Base-by-base conservation (phyloP, 768 basidiomycete genomes). In the Kwoniella sp. region DNA sequence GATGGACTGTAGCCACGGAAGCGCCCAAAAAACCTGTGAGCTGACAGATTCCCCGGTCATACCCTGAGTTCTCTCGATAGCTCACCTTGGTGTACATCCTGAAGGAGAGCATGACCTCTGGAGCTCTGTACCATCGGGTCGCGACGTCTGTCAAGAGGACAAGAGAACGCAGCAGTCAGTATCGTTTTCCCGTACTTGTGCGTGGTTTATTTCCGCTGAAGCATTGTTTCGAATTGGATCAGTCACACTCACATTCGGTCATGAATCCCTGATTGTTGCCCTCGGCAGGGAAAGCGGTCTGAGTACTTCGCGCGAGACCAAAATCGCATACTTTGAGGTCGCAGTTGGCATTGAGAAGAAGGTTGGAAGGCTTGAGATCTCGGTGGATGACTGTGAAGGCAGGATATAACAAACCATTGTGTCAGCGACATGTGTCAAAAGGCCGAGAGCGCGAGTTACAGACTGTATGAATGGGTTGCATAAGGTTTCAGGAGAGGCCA, bases 71-170 rank as follows among this genome's bases (percentile, higher is more conserved):
- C n/a, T n/a, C n/a, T n/a, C n/a, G n/a, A 29, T 21, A 46, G 64
- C 72, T 60, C n/a, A 76, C 89, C 82, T 93, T 93, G 55, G 94
- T 95, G 82, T 99, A 99, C 79, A 96, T 90, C 79, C 96, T 95
- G 85, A 97, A 98, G 10, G 93, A 96, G 55, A 99, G 85, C 96
- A 99, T 99, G 82, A 99, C 94, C 80, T 99, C 96, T 0, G 96
- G 96, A 0, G 96, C 96, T 37, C 96, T 88, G 77, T 98, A 99
- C 96, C 96, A 99, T 71, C 96, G 85, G 25, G 96, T 98, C 1
- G 96, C 95, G 53, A 99, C 96, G 59, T 74, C 72, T 74, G 40
- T n/a, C n/a, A n/a, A n/a, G n/a, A n/a, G n/a, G n/a, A n/a, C n/a
- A n/a, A n/a, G n/a, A n/a, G n/a, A n/a, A n/a, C n/a, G n/a, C n/a